A percentile compares a stretch with the other conserved stretches of the same genome.
These are phyloP conservation scores for Tetracladium marchalianum DNA, from an alignment of 495 filamentous ascomycete species.

Conservation along the genomic window DNA sequence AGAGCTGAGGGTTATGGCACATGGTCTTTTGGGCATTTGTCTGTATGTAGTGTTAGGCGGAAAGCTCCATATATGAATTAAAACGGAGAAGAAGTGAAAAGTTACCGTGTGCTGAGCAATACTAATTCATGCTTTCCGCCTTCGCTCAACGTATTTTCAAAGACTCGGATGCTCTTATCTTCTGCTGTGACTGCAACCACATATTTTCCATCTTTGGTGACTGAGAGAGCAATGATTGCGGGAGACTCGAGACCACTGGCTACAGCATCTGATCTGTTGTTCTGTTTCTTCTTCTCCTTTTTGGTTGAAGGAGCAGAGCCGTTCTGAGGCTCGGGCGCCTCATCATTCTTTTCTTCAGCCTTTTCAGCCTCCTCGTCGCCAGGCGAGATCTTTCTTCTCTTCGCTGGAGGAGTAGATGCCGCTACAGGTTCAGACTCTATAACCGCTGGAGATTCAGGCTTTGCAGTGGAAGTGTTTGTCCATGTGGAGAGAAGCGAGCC, in stretches of 20 bases:
- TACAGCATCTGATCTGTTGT: slow-evolving; percentile 8
- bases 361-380: neutral
- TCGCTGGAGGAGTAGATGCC: slow-evolving; percentile 10
- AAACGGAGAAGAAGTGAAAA: neutral
- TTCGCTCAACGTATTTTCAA: slow-evolving; percentile 45
- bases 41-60: slow-evolving; percentile 31
- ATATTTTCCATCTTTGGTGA: slow-evolving; percentile 51
- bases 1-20: slow-evolving; percentile 56
- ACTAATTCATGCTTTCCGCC: slow-evolving; percentile 38
- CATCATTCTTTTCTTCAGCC: neutral
- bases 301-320: neutral
- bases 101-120: slow-evolving; percentile 64
- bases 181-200: slow-evolving; percentile 72
- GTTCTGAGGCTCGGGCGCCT: neutral
- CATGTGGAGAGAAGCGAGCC: slow-evolving; percentile 29
- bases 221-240: slow-evolving; percentile 45
- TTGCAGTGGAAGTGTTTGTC: slow-evolving; percentile 13
- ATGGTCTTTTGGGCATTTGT: slow-evolving; percentile 80
- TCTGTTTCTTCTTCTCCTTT: slow-evolving; percentile 9
- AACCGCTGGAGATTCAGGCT: slow-evolving; percentile 3
- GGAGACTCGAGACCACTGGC: slow-evolving; percentile 24
- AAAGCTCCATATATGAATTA: neutral
- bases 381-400: slow-evolving; percentile 15
- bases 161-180: slow-evolving; percentile 83
- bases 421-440: neutral